Percentiles rank a stretch among this genome's conserved stretches.
Conservation (phyloP, 495 filamentous ascomycete genomes). For the Evernia prunastri region DNA sequence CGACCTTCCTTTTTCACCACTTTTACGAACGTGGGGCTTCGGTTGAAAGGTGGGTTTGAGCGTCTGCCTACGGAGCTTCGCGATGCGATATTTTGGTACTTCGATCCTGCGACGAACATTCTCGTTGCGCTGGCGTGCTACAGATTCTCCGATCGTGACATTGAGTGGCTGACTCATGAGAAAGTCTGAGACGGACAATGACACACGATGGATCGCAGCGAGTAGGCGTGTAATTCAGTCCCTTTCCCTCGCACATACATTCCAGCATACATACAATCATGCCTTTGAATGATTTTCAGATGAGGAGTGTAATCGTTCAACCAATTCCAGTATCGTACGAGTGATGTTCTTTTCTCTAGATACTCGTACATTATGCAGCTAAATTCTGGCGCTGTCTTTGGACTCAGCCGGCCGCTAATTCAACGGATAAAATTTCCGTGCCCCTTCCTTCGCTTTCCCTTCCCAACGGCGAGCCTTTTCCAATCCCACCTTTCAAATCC, state of each 20-base stretch:
- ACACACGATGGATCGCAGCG: too few species aligned
- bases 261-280: background rate
- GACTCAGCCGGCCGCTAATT: too few species aligned
- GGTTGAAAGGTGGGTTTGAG: conserved; percentile 19
- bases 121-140: conserved; percentile 14
- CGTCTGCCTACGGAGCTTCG: conserved; percentile 9
- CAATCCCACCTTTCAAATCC: background rate
- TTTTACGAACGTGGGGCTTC: conserved; percentile 16
- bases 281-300: background rate
- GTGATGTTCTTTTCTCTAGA: background rate
- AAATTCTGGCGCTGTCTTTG: background rate
- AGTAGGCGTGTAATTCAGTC: background rate
- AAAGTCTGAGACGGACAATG: conserved; percentile 11
- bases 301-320: background rate
- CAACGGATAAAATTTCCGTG: background rate
- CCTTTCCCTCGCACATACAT: background rate
- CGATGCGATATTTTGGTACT: conserved; percentile 7
- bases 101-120: conserved; percentile 16
- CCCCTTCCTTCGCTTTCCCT: background rate
- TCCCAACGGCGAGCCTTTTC: too few species aligned
- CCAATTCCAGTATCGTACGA: background rate
- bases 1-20: conserved; percentile 11
- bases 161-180: conserved; percentile 21
- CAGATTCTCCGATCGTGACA: conserved; percentile 20
- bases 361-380: background rate